phyloP scores from a whole-genome alignment of 2,329 filamentous ascomycete species.

The Stachybotrys echinatus region DNA sequence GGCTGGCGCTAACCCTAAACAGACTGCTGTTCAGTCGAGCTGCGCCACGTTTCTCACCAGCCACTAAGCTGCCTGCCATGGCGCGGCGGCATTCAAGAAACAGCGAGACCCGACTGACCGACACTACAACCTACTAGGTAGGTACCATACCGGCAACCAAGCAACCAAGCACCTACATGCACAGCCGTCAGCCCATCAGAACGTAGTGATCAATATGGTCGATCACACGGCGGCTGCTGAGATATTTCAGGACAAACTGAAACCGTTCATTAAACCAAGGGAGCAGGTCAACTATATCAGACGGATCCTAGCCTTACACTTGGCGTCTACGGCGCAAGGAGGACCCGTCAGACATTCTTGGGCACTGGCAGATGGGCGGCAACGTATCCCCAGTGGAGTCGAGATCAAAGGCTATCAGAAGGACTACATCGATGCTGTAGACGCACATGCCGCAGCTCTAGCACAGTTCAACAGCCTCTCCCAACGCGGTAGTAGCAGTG shows the following conservation, averaged over 20 bases:
- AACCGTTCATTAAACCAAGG: constrained; percentile 49
- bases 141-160: no score
- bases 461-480: constrained; percentile 37
- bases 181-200: no score
- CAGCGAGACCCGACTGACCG: no score
- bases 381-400: constrained; percentile 25
- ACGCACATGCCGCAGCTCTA: constrained; percentile 45
- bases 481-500: constrained; percentile 13
- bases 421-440: constrained; percentile 50
- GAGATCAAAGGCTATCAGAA: constrained; percentile 42
- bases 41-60: neutral
- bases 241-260: constrained; percentile 37
- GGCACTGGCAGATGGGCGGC: constrained; percentile 39
- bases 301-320: constrained; percentile 47
- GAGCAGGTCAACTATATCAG: constrained; percentile 54
- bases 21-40: no score
- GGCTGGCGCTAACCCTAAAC: no score
- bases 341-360: constrained; percentile 38
- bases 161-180: no score
- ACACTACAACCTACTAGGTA: no score
- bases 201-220: constrained; percentile 17
- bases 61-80: neutral
- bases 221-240: constrained; percentile 24
- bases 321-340: constrained; percentile 41
- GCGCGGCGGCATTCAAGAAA: no score